Percentiles rank a stretch among this genome's conserved stretches.
Evolutionary conservation across 805 yeast species (phyloP).

Genomic region (Wickerhamomyces bisporus): DNA sequence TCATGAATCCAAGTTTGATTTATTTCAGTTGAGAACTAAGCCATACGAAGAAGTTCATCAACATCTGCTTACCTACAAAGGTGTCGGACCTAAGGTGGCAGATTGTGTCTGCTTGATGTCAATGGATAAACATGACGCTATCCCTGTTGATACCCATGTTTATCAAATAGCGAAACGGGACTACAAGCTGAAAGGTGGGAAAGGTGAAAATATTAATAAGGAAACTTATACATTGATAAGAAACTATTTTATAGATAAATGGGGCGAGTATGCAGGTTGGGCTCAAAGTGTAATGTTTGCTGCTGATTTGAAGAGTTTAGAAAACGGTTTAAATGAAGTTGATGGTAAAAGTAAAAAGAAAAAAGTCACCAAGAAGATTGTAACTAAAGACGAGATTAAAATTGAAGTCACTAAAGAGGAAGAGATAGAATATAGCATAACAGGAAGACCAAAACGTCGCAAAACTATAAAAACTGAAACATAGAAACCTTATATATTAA

Average conservation of each 20-base stretch:
- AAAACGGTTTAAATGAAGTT: slow-evolving; percentile 53
- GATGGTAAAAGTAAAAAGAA: slow-evolving; percentile 20
- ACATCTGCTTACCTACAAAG: slow-evolving; percentile 60
- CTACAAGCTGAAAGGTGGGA: slow-evolving; percentile 48
- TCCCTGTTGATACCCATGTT: slow-evolving; percentile 95
- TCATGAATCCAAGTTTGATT: slow-evolving; percentile 30
- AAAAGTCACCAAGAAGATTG: slow-evolving; percentile 3
- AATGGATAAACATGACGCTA: slow-evolving; percentile 76
- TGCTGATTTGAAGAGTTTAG: slow-evolving; percentile 68
- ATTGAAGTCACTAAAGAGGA: slow-evolving; percentile 10
- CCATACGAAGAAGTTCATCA: slow-evolving; percentile 50
- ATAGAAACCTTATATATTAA: background rate
- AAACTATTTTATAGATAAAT: slow-evolving; percentile 51
- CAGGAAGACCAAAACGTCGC: slow-evolving; percentile 26
- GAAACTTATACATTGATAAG: slow-evolving; percentile 42
- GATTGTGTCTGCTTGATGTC: slow-evolving; percentile 95
- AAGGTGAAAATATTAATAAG: slow-evolving; percentile 25
- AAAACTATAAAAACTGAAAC: slow-evolving; percentile 10
- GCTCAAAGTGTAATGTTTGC: slow-evolving; percentile 94
- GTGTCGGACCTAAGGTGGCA: slow-evolving; percentile 98
- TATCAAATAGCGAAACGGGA: slow-evolving; percentile 83
- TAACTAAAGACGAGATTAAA: slow-evolving; percentile 3
- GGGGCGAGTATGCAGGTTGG: slow-evolving; percentile 98
- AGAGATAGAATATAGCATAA: slow-evolving; percentile 21
- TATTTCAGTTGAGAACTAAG: slow-evolving; percentile 37